Evolutionary conservation across 148 eudicot genomes (phyloP).

Genomic region (Linanthus parryae): DNA sequence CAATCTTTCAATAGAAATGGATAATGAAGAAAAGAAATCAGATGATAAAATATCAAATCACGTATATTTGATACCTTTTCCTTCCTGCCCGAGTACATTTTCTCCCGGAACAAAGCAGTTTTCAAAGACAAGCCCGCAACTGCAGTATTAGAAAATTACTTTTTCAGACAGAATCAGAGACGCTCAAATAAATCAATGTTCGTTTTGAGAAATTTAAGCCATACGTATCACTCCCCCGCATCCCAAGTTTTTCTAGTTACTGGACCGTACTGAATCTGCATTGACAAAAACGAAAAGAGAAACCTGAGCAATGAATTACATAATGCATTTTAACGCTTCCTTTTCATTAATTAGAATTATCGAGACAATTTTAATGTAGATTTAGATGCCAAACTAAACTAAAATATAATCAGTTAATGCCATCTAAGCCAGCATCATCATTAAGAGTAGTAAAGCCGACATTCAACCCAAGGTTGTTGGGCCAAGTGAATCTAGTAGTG

Average conservation of each 20-base stretch:
- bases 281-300: slow-evolving; percentile 7
- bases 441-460: too few relatives aligned
- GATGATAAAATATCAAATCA: too few relatives aligned
- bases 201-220: slow-evolving; percentile 46
- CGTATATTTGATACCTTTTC: slow-evolving; percentile 92
- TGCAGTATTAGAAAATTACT: slow-evolving; percentile 38
- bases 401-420: too few relatives aligned
- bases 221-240: slow-evolving; percentile 99
- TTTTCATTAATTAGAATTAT: background rate
- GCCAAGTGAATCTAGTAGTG: too few relatives aligned
- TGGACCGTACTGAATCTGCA: slow-evolving; percentile 98
- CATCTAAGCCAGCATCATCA: too few relatives aligned
- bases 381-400: too few relatives aligned
- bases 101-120: slow-evolving; percentile 93
- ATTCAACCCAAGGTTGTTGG: too few relatives aligned
- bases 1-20: too few relatives aligned
- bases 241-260: slow-evolving; percentile 95
- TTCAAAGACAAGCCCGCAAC: slow-evolving; percentile 98
- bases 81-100: slow-evolving; percentile 88
- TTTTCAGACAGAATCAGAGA: slow-evolving; percentile 45
- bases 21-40: too few relatives aligned
- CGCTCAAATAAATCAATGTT: slow-evolving; percentile 14
- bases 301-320: background rate
- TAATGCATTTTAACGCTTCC: background rate
- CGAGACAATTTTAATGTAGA: too few relatives aligned